Base-by-base conservation (phyloP, 306 rosid genomes). In the Malus fusca region DNA sequence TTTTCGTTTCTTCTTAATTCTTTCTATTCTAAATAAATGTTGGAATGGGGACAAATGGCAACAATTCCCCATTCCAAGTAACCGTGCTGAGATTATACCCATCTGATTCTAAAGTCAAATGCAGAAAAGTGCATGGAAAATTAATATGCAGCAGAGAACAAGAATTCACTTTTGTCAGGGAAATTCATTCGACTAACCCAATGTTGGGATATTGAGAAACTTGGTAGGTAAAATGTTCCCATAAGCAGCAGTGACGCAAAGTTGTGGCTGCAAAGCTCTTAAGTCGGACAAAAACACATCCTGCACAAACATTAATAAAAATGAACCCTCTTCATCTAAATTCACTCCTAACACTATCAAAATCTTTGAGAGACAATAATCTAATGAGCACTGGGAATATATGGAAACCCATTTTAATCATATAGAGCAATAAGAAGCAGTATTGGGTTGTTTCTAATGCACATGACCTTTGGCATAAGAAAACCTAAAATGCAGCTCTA, bases 191-290 rank as follows among this genome's bases (percentile, higher is more conserved):
- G 35, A 85, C 82, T 64, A 84, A 93, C 98, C 98, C 48, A 73
- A 80, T 68, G 73, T 63, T 11, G 87, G 91, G 69, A 87, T 85
- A 25, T 80, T 75, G n/a, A 87, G 88, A 82, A 87, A 80, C 78
- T 80, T 82, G 80, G 75, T 84, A 23, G 91, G 91, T 71, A 87
- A 80, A 79, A 87, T 85, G 70, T 87, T 87, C 43, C 91, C 91
- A 26, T 85, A 87, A 59, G 88, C 91, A 4, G 91, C 88, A 40
- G 91, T 87, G 35, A 87, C 78, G 75, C 98, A 94, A 53, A 94
- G 81, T 73, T 92, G 89, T 2, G 97, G 97, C 76, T 92, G 86
- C 84, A 94, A 79, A 75, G 83, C 91, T 81, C 82, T 89, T 40
- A 94, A 88, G 76, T 77, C 73, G 44, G 92, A 87, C 86, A 94